Percentiles rank a stretch among this genome's conserved stretches.
phyloP scores from a whole-genome alignment of 1,284 basidiomycete genomes.

The Pulveroboletus sp. region DNA sequence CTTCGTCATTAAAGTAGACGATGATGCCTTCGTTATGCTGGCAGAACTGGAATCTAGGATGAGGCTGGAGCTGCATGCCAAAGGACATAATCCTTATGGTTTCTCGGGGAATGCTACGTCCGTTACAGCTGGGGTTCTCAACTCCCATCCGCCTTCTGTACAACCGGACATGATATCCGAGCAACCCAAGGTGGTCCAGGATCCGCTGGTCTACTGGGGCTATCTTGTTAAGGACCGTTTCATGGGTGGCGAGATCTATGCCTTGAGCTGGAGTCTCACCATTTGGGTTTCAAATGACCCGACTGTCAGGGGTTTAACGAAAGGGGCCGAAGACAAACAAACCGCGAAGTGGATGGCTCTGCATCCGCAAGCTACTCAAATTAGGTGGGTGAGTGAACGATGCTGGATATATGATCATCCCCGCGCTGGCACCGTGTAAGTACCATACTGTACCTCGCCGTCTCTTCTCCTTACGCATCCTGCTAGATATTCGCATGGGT shows the following conservation, averaged over 20 bases:
- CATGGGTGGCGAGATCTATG: conserved; percentile 97
- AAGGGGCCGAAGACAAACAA: conserved; percentile 94
- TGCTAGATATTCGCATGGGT: conserved; percentile 88
- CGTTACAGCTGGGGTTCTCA: neutral
- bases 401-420: conserved; percentile 99
- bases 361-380: conserved; percentile 79
- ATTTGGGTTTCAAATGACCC: conserved; percentile 82
- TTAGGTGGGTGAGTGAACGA: conserved; percentile 89
- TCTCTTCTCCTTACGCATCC: conserved; percentile 12
- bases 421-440: conserved; percentile 86
- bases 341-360: conserved; percentile 92
- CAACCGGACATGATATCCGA: conserved; percentile 2
- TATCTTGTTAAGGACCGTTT: conserved; percentile 93
- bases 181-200: conserved; percentile 37
- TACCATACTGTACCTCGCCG: conserved; percentile 18
- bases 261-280: conserved; percentile 88
- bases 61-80: conserved; percentile 66
- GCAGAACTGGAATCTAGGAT: conserved; percentile 88
- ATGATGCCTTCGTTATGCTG: conserved; percentile 93
- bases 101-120: conserved; percentile 13
- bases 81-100: conserved; percentile 34
- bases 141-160: neutral
- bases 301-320: conserved; percentile 64
- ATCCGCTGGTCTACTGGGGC: conserved; percentile 90
- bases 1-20: conserved; percentile 90